phyloP scores from a whole-genome alignment of 2,329 filamentous ascomycete genomes.

The Colletotrichum godetiae region DNA sequence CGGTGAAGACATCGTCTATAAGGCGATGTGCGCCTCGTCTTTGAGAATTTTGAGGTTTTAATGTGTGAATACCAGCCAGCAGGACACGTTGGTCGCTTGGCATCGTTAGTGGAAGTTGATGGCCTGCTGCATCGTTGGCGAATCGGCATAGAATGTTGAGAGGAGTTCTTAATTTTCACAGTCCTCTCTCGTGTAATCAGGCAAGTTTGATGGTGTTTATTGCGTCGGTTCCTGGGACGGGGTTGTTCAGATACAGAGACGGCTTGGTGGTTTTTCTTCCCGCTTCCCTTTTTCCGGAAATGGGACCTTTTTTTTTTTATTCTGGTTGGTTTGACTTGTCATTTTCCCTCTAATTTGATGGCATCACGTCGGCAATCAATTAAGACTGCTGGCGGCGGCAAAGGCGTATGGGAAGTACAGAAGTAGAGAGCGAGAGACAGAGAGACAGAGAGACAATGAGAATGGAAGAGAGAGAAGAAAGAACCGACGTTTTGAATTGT shows the following conservation, averaged over 20 bases:
- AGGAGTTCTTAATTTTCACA: slow-evolving; percentile 17
- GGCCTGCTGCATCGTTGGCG: slow-evolving; percentile 34
- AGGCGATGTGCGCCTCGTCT: neutral
- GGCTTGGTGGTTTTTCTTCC: slow-evolving; percentile 24
- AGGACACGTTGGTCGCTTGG: slow-evolving; percentile 22
- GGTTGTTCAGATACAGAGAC: slow-evolving; percentile 15
- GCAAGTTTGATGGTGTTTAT: slow-evolving; percentile 30
- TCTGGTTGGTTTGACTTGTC: slow-evolving; percentile 21
- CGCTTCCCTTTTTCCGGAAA: neutral
- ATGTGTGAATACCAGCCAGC: slow-evolving; percentile 32
- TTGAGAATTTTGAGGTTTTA: slow-evolving; percentile 20
- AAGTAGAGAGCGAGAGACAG: slow-evolving; percentile 11
- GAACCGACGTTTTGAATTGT: slow-evolving; percentile 12
- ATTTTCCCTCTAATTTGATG: slow-evolving; percentile 30
- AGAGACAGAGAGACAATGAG: neutral
- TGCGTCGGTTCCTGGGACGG: slow-evolving; percentile 22
- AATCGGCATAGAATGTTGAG: slow-evolving; percentile 31
- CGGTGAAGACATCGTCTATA: slow-evolving; percentile 19
- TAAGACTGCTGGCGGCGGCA: slow-evolving; percentile 23
- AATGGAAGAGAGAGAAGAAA: neutral
- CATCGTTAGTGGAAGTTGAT: slow-evolving; percentile 24
- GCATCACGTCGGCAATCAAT: slow-evolving; percentile 23
- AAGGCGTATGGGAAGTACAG: slow-evolving; percentile 31
- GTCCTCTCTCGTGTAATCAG: slow-evolving; percentile 23
- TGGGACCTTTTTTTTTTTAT: neutral